A percentile compares a stretch with the other conserved stretches of the same genome.
These are phyloP conservation scores for Solanum pennellii DNA, from an alignment of 257 asterid genomes.

Conservation along the genomic window DNA sequence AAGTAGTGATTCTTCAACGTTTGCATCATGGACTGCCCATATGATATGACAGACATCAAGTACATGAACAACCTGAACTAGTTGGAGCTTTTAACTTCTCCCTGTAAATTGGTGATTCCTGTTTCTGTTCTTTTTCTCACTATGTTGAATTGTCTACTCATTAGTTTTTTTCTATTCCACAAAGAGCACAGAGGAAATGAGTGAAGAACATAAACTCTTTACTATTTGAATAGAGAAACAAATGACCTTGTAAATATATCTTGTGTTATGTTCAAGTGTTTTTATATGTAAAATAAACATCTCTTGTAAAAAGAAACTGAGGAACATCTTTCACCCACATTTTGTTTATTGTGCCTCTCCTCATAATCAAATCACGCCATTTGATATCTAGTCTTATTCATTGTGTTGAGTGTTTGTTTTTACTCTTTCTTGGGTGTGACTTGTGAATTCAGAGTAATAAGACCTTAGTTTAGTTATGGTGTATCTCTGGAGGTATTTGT, in stretches of 20 bases:
- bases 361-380: background rate
- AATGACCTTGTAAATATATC: background rate
- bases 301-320: constrained; percentile 25
- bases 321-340: constrained; percentile 33
- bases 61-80: background rate
- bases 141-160: background rate
- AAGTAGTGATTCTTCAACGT: background rate
- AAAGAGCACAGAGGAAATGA: background rate
- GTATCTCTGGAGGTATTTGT: too few relatives aligned
- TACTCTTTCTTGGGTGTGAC: background rate
- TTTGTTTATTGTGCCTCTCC: background rate
- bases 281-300: background rate
- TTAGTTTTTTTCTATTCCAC: background rate
- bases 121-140: background rate
- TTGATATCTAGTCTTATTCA: background rate
- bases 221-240: background rate
- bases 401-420: background rate
- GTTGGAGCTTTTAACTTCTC: background rate
- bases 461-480: too few relatives aligned
- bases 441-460: background rate
- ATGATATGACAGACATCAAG: background rate
- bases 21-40: background rate
- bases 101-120: background rate
- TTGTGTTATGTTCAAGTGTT: background rate
- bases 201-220: background rate